Evolutionary conservation across 495 filamentous ascomycete species (phyloP).

Genomic region (Penicillium turbatum): DNA sequence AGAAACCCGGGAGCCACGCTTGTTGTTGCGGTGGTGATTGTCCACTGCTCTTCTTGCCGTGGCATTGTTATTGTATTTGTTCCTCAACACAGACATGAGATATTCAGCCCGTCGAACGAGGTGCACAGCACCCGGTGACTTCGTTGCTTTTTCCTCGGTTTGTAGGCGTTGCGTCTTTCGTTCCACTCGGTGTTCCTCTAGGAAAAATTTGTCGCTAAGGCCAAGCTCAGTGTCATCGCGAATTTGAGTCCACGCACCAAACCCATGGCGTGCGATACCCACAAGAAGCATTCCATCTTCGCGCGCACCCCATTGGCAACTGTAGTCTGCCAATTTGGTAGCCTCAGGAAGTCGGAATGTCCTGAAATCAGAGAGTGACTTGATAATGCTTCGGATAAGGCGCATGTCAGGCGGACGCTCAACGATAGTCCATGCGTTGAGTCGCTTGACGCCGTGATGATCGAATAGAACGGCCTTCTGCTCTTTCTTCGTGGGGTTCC

Average conservation of each 20-base stretch:
- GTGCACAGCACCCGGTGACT: constrained; percentile 93
- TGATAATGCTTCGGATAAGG: constrained; percentile 69
- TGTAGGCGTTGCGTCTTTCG: constrained; percentile 88
- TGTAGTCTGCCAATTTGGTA: constrained; percentile 80
- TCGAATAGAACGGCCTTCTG: constrained; percentile 95
- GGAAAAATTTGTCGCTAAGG: constrained; percentile 87
- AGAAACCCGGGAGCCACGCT: constrained; percentile 50
- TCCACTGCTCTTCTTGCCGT: constrained; percentile 78
- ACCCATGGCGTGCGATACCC: constrained; percentile 87
- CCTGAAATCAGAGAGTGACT: constrained; percentile 56
- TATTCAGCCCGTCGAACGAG: constrained; percentile 94
- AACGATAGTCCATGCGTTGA: constrained; percentile 91
- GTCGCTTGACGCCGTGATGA: constrained; percentile 81
- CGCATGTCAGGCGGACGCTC: constrained; percentile 85
- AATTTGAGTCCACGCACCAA: constrained; percentile 89
- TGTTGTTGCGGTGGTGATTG: constrained; percentile 84
- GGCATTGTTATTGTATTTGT: constrained; percentile 60
- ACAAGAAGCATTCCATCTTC: constrained; percentile 98
- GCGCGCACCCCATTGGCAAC: constrained; percentile 80
- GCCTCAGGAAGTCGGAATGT: constrained; percentile 89
- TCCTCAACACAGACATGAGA: constrained; percentile 82
- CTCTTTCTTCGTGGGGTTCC: constrained; percentile 89
- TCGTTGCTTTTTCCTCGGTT: constrained; percentile 67
- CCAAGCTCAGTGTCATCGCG: constrained; percentile 85
- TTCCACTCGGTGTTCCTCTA: constrained; percentile 97